Evolutionary conservation across 2,329 filamentous ascomycete genomes (phyloP), one percentile per base, ranked within the genome.

Genomic region (Parastagonospora avenae): DNA sequence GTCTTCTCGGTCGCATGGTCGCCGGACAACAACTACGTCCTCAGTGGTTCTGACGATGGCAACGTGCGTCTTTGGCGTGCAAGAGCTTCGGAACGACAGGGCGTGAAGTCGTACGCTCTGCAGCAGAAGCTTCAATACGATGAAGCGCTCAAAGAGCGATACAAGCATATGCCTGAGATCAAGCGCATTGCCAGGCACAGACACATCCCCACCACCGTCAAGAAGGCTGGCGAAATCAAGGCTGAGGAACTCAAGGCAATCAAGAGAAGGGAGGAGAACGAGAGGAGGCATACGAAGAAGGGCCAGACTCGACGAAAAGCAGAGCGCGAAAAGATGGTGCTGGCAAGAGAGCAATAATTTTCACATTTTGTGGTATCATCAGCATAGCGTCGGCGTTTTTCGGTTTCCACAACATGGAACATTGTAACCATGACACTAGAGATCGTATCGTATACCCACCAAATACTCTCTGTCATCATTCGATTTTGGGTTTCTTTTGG

Each of bases 171-270:
- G 92, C 94, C 94, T 42, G 93, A 99, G 76, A 90, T 99, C 62
- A 85, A 86, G 64, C 85, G 95, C 47, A 99, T 99, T 74, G 88
- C 88, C 66, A 84, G 92, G 45, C 94, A 99, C 75, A 85, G 94
- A 56, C 94, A 97, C 76, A 78, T 97, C 55, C 94, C 94, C 15
- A 91, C 92, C 80, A 86, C 92, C 50, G 86, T 97, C 60, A 97
- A 96, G 87, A 97, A 97, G 84, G 93, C 93, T 4, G 86, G 83
- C 42, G 90, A 96, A 80, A 97, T 97, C 77, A 99, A 99, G 85
- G 79, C 79, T 50, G 91, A 95, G 70, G 94, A 97, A 75, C 74
- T 97, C 65, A 86, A 86, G 74, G 85, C 90, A 30, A 89, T 97
- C 73, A 96, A 96, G 85, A 82, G 91, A 64, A 87, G 87, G 63